A percentile compares a stretch with the other conserved stretches of the same genome.
Conservation (phyloP, 2,329 filamentous ascomycete species). For the Colletotrichum eremochloae region DNA sequence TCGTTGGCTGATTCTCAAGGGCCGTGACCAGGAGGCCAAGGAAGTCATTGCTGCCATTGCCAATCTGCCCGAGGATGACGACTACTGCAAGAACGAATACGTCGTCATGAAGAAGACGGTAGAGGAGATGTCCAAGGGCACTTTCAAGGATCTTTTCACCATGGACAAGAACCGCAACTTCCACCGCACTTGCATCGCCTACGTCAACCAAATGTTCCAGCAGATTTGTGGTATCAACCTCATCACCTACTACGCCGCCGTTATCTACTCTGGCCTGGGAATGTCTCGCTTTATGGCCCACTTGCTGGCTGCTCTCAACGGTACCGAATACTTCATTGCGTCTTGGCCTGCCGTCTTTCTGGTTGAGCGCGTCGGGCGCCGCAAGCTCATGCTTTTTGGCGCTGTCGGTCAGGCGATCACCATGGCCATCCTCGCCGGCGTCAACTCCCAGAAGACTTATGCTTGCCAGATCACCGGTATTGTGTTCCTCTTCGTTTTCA, state of each 20-base stretch:
- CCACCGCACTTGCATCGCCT: constrained; percentile 67
- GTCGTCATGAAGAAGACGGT: constrained; percentile 71
- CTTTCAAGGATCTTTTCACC: constrained; percentile 70
- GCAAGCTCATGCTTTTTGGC: constrained; percentile 80
- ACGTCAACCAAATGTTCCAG: constrained; percentile 70
- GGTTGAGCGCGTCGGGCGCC: constrained; percentile 75
- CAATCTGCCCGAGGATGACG: constrained; percentile 59
- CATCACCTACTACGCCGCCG: constrained; percentile 47
- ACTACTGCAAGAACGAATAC: constrained; percentile 68
- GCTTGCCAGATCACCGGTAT: constrained; percentile 49
- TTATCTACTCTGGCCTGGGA: constrained; percentile 58
- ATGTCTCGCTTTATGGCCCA: constrained; percentile 68
- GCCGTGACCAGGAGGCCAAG: constrained; percentile 58
- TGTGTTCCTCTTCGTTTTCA: constrained; percentile 72
- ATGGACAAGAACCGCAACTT: constrained; percentile 68
- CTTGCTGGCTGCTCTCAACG: constrained; percentile 68
- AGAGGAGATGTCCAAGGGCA: constrained; percentile 69
- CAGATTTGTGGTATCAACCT: constrained; percentile 52
- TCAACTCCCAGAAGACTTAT: constrained; percentile 49
- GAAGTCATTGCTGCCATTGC: constrained; percentile 58
- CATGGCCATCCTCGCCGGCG: constrained; percentile 73
- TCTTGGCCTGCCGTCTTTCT: constrained; percentile 73
- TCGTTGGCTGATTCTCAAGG: constrained; percentile 57
- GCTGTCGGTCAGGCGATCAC: constrained; percentile 72
- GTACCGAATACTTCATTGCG: constrained; percentile 60